Conservation (phyloP, 1,139 yeast genomes). For the Casaregolazyma lundiana region DNA sequence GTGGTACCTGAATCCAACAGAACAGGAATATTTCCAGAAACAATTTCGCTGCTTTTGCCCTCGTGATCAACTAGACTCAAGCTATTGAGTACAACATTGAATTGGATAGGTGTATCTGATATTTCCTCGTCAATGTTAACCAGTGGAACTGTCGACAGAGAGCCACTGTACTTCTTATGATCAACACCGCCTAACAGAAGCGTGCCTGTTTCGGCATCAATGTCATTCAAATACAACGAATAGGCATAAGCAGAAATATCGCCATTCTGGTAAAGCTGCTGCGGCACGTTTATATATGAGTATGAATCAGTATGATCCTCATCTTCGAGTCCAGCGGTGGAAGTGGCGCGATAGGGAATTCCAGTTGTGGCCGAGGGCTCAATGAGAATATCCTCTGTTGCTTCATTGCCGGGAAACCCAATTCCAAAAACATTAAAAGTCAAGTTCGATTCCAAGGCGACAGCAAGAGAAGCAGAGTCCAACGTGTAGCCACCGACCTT, state of each 20-base stretch:
- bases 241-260: slow-evolving; percentile 45
- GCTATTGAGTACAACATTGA: slow-evolving; percentile 18
- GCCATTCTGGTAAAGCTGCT: slow-evolving; percentile 44
- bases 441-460: slow-evolving; percentile 43
- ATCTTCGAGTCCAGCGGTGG: slow-evolving; percentile 2
- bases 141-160: slow-evolving; percentile 28
- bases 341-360: slow-evolving; percentile 2
- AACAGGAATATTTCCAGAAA: slow-evolving; percentile 18
- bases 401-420: slow-evolving; percentile 44
- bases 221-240: slow-evolving; percentile 49
- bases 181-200: slow-evolving; percentile 60
- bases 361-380: slow-evolving; percentile 7
- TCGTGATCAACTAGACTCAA: slow-evolving; percentile 13
- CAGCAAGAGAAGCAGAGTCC: slow-evolving; percentile 41
- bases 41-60: slow-evolving; percentile 12
- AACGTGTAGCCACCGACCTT: slow-evolving; percentile 37
- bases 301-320: not conserved
- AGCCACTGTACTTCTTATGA: slow-evolving; percentile 49
- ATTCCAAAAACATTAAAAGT: slow-evolving; percentile 49
- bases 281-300: slow-evolving; percentile 21
- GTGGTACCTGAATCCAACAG: slow-evolving; percentile 38
- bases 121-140: slow-evolving; percentile 16
- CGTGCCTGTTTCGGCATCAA: slow-evolving; percentile 40
- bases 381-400: slow-evolving; percentile 32
- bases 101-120: slow-evolving; percentile 17